A percentile compares a stretch with the other conserved stretches of the same genome.
Evolutionary conservation across 495 filamentous ascomycete genomes (phyloP).

Genomic region (Hypoxylon rickii): DNA sequence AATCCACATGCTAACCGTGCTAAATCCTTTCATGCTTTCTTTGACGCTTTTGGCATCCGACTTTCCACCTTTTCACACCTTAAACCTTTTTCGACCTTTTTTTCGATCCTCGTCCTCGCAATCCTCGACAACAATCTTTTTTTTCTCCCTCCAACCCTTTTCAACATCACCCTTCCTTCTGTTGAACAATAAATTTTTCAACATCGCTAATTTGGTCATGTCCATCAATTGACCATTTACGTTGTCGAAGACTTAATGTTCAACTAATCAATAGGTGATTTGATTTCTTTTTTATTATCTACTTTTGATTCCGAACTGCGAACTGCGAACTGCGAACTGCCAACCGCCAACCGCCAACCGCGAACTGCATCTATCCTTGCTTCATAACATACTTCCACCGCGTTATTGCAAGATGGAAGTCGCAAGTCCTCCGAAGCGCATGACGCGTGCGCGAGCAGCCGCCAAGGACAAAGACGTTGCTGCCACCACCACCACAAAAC

Average conservation of each 20-base stretch:
- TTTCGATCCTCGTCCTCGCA: background rate
- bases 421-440: slow-evolving; percentile 58
- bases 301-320: too few relatives aligned
- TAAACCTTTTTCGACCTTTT: slow-evolving; percentile 9
- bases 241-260: slow-evolving; percentile 10
- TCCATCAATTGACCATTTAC: slow-evolving; percentile 7
- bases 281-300: slow-evolving; percentile 7
- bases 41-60: too few relatives aligned
- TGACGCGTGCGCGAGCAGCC: slow-evolving; percentile 63
- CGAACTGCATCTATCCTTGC: background rate
- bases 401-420: slow-evolving; percentile 42
- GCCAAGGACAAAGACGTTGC: slow-evolving; percentile 44
- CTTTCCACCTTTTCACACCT: too few relatives aligned
- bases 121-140: background rate
- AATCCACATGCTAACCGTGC: slow-evolving; percentile 18
- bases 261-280: slow-evolving; percentile 14
- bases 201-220: slow-evolving; percentile 13
- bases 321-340: too few relatives aligned
- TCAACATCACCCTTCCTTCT: background rate
- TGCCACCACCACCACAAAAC: slow-evolving; percentile 38
- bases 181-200: background rate
- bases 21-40: too few relatives aligned
- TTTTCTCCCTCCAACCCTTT: background rate
- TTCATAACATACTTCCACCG: background rate
- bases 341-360: too few relatives aligned